Conservation (phyloP, 1,139 yeast genomes). For the Candida freyschussii region DNA sequence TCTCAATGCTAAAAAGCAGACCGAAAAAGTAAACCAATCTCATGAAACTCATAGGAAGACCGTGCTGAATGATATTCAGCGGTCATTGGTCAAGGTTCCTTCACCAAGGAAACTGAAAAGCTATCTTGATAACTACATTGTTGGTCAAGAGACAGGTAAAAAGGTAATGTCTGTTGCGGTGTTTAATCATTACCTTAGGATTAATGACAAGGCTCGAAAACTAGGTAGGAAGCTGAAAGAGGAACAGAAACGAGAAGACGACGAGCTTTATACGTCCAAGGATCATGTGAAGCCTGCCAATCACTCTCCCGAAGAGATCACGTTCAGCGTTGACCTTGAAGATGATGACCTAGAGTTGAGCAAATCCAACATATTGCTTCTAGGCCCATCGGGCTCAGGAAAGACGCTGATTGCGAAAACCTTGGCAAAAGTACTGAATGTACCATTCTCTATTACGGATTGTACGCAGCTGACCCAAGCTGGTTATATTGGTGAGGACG, state of each 20-base stretch:
- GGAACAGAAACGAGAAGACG: slow-evolving; percentile 20
- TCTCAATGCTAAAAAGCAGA: slow-evolving; percentile 1
- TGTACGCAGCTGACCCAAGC: slow-evolving; percentile 56
- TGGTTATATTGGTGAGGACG: slow-evolving; percentile 56
- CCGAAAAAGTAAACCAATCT: slow-evolving; percentile 5
- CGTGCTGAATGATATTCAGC: slow-evolving; percentile 5
- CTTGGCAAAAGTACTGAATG: slow-evolving; percentile 42
- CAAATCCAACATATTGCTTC: slow-evolving; percentile 44
- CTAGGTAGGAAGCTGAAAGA: slow-evolving; percentile 17
- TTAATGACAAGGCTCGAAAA: slow-evolving; percentile 33
- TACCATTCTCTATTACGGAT: slow-evolving; percentile 50
- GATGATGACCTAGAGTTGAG: slow-evolving; percentile 38
- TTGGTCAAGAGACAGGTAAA: slow-evolving; percentile 49
- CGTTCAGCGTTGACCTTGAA: slow-evolving; percentile 21
- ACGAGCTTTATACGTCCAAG: slow-evolving; percentile 19
- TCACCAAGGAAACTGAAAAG: slow-evolving; percentile 40
- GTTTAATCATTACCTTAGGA: slow-evolving; percentile 45
- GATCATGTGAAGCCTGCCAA: slow-evolving; percentile 28
- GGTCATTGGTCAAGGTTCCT: slow-evolving; percentile 30
- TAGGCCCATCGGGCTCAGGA: slow-evolving; percentile 57
- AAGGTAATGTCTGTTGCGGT: slow-evolving; percentile 53
- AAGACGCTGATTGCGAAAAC: slow-evolving; percentile 50
- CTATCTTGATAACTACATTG: slow-evolving; percentile 42
- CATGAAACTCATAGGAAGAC: slow-evolving; percentile 1
- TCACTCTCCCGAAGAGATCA: slow-evolving; percentile 29